Base-by-base conservation (phyloP, 2,329 filamentous ascomycete species). In the Dactylellina parvicollis region DNA sequence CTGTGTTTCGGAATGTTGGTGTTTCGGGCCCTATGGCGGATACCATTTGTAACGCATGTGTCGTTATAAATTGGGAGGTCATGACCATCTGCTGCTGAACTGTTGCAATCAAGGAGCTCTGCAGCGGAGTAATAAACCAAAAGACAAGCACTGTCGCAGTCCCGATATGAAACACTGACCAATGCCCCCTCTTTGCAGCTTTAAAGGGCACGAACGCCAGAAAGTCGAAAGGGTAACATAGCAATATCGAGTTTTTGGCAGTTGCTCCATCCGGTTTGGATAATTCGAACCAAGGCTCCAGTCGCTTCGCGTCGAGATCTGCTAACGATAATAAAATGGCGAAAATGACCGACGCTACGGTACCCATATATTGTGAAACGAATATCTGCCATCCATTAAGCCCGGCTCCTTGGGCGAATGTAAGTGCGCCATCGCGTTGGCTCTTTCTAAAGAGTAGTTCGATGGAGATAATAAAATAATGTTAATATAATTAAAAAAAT, bases 261-360 rank as follows among this genome's bases (percentile, higher is more conserved):
- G 75, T 75, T 0, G 84, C 84, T 0, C 86, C 86, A 0, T 77
- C 75, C 0, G 75, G 12, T 8, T 82, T 83, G 0, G 86, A 87
- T 0, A 89, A 61, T 20, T 88, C 85, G 9, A 87, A 83, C 81
- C 84, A 89, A 0, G 87, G 87, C 32, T 89, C 86, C 46, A 89
- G 80, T 0, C 87, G 76, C 67, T 87, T 87, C 0, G 83, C 80
- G 34, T 89, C 85, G 0, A 89, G 77, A 55, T 89, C 87, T 0
- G 88, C 81, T 85, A 86, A 87, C 1, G 81, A 83, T 86, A 86
- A 89, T 0, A 84, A 47, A 0, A 88, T 81, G 38, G 85, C 85
- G 73, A 86, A 88, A 0, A 85, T 4, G 0, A 88, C 83, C 0
- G 86, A 83, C 0, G 87, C 55, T 0, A 88, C 80, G 0, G 84